Evolutionary conservation across 768 basidiomycete genomes (phyloP).

Genomic region (Leucocoprinus leucothites): DNA sequence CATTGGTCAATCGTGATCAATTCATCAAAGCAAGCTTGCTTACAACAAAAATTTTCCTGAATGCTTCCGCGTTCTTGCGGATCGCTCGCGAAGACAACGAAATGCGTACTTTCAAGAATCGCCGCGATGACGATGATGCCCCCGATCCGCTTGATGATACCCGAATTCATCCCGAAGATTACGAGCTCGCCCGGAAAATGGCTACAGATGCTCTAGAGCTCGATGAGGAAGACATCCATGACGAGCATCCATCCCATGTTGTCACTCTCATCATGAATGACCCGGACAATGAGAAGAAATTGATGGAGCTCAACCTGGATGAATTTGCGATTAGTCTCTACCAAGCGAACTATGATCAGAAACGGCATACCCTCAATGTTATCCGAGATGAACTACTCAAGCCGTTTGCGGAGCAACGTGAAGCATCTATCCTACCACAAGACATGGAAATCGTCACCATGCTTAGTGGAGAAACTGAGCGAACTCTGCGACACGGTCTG

Average conservation of each 20-base stretch:
- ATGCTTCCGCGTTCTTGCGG: constrained; percentile 88
- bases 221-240: constrained; percentile 96
- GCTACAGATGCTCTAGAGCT: constrained; percentile 94
- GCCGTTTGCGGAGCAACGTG: constrained; percentile 78
- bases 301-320: constrained; percentile 89
- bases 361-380: constrained; percentile 84
- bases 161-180: constrained; percentile 96
- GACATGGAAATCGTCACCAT: constrained; percentile 88
- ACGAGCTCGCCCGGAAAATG: constrained; percentile 97
- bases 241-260: constrained; percentile 87
- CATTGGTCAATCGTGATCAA: constrained; percentile 81
- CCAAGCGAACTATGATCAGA: constrained; percentile 78
- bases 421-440: constrained; percentile 56
- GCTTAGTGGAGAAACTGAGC: constrained; percentile 88
- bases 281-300: constrained; percentile 70
- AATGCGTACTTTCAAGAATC: constrained; percentile 57
- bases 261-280: constrained; percentile 87
- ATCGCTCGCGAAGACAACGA: constrained; percentile 70
- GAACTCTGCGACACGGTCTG: constrained; percentile 74
- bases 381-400: constrained; percentile 82
- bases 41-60: constrained; percentile 87
- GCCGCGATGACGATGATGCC: constrained; percentile 64
- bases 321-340: constrained; percentile 94
- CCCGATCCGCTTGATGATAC: constrained; percentile 93
- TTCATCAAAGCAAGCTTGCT: constrained; percentile 80